phyloP scores from a whole-genome alignment of 345 rosid species.

The Nephelium lappaceum region DNA sequence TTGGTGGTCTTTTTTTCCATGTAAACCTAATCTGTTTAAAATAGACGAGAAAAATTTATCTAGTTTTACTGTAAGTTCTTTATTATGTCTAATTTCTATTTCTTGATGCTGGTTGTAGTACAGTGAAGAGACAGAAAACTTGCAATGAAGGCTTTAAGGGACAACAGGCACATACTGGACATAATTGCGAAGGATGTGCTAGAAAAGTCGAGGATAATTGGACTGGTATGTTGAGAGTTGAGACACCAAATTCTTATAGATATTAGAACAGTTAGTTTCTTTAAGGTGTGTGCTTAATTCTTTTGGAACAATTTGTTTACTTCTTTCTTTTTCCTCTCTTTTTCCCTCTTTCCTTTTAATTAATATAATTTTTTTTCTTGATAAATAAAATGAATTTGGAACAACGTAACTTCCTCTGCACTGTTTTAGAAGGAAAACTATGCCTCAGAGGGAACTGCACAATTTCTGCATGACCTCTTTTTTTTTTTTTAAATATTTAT shows the following conservation, averaged over 20 bases:
- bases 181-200: conserved; percentile 65
- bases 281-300: too few species aligned
- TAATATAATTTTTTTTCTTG: too few species aligned
- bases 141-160: conserved; percentile 76
- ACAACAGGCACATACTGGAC: conserved; percentile 76
- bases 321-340: too few species aligned
- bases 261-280: not conserved
- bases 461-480: too few species aligned
- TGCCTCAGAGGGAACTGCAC: not conserved
- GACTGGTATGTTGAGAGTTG: conserved; percentile 85
- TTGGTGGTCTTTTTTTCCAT: too few species aligned
- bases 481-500: too few species aligned
- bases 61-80: not conserved
- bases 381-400: not conserved
- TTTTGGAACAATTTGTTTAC: too few species aligned
- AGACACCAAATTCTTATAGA: not conserved
- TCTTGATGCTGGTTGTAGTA: conserved; percentile 58
- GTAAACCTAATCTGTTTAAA: too few species aligned
- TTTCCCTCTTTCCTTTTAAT: too few species aligned
- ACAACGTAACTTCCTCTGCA: not conserved
- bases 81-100: not conserved
- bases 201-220: conserved; percentile 85
- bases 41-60: not conserved
- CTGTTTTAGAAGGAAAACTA: not conserved
- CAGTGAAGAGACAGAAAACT: conserved; percentile 91